Percentiles rank a stretch among this genome's conserved stretches.
Evolutionary conservation across 805 yeast species (phyloP).

Genomic region (Kregervanrija delftensis): DNA sequence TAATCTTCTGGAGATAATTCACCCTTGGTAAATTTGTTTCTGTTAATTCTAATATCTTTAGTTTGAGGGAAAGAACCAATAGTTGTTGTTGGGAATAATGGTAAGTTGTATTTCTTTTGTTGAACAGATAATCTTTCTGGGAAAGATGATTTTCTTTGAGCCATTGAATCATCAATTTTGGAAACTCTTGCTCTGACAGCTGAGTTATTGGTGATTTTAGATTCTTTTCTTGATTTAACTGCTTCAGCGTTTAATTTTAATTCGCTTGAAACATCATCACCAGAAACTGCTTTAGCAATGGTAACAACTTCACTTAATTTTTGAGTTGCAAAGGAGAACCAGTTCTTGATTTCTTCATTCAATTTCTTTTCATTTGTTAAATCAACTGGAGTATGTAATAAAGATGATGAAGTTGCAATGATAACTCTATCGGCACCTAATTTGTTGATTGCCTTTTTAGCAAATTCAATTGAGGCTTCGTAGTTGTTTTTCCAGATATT

Average conservation of each 20-base stretch:
- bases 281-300: constrained; percentile 81
- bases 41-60: constrained; percentile 96
- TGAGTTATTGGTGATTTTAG: constrained; percentile 85
- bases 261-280: constrained; percentile 72
- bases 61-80: constrained; percentile 99
- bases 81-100: constrained; percentile 99
- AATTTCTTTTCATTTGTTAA: constrained; percentile 87
- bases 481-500: constrained; percentile 99
- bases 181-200: constrained; percentile 85
- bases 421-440: constrained; percentile 82
- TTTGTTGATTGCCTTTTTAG: constrained; percentile 75
- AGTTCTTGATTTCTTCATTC: constrained; percentile 86
- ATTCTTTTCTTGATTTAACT: constrained; percentile 76
- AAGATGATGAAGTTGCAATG: constrained; percentile 94
- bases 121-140: constrained; percentile 82
- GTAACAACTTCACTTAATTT: constrained; percentile 87
- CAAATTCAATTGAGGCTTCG: constrained; percentile 75
- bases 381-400: constrained; percentile 98
- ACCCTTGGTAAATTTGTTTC: constrained; percentile 98
- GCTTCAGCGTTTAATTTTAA: constrained; percentile 84
- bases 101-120: constrained; percentile 82
- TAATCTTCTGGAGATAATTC: constrained; percentile 90
- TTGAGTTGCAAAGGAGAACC: constrained; percentile 98
- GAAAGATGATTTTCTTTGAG: constrained; percentile 84
- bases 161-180: constrained; percentile 64